Conservation (phyloP, 2,329 filamentous ascomycete genomes). For the Scedosporium apiospermum region DNA sequence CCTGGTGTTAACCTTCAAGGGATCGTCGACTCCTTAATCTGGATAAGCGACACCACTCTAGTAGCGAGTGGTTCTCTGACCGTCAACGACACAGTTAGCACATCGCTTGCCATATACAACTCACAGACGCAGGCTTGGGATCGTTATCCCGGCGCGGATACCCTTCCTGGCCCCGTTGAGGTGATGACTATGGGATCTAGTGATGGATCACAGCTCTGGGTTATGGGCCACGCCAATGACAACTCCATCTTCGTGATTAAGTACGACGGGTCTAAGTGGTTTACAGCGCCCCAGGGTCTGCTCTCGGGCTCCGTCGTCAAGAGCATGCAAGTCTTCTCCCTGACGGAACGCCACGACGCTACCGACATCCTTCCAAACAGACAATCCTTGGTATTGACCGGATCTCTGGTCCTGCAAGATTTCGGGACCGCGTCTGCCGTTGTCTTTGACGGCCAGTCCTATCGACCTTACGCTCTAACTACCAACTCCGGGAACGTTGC, state of each 20-base stretch:
- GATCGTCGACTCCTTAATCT: slow-evolving; percentile 61
- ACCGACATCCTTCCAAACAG: slow-evolving; percentile 54
- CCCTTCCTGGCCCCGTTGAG: slow-evolving; percentile 71
- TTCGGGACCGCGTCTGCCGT: slow-evolving; percentile 80
- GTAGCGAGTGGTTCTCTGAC: slow-evolving; percentile 70
- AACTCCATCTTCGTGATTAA: slow-evolving; percentile 72
- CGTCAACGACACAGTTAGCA: slow-evolving; percentile 50
- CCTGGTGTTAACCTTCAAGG: slow-evolving; percentile 66
- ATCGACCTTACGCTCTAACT: slow-evolving; percentile 74
- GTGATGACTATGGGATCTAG: slow-evolving; percentile 65
- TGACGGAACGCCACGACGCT: slow-evolving; percentile 57
- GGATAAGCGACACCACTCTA: slow-evolving; percentile 63
- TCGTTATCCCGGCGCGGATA: slow-evolving; percentile 47
- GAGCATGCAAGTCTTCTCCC: slow-evolving; percentile 70
- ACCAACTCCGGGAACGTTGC: slow-evolving; percentile 53
- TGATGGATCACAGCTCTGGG: slow-evolving; percentile 70
- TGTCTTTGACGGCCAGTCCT: slow-evolving; percentile 73
- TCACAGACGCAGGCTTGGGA: slow-evolving; percentile 58
- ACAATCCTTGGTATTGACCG: slow-evolving; percentile 75
- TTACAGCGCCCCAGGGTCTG: slow-evolving; percentile 50
- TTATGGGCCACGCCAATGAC: slow-evolving; percentile 60
- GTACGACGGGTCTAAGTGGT: slow-evolving; percentile 66
- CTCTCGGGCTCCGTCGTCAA: slow-evolving; percentile 58
- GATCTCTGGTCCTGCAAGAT: slow-evolving; percentile 62
- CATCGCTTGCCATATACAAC: slow-evolving; percentile 66